Conservation (phyloP, 2,329 filamentous ascomycete genomes). For the Alternaria metachromatica region DNA sequence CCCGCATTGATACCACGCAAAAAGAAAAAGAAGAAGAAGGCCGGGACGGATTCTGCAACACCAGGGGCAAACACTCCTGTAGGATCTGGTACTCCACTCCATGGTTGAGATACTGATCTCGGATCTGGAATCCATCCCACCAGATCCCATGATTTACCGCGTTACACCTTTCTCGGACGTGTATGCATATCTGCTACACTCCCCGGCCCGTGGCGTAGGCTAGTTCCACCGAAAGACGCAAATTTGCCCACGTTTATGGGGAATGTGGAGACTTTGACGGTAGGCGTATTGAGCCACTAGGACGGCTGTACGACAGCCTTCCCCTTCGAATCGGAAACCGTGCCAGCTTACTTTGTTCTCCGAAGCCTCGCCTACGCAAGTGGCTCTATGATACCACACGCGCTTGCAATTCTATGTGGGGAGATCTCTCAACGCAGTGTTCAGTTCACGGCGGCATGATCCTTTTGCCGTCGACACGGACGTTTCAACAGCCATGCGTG, state of each 20-base stretch:
- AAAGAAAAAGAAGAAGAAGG: slow-evolving; percentile 50
- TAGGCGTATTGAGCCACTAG: not conserved
- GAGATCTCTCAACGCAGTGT: not conserved
- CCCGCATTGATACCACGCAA: slow-evolving; percentile 47
- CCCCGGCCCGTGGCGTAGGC: slow-evolving; percentile 3
- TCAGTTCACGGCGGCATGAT: not conserved
- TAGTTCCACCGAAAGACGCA: slow-evolving; percentile 3
- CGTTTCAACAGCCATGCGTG: not conserved
- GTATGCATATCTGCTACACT: slow-evolving; percentile 12
- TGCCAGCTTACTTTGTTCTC: not conserved
- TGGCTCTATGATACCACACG: not conserved
- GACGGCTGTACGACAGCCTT: not conserved
- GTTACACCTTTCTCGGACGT: not conserved
- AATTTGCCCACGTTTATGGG: not conserved
- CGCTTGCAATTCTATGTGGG: not conserved
- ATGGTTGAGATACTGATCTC: slow-evolving; percentile 26
- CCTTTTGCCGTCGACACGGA: not conserved
- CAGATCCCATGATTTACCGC: slow-evolving; percentile 1
- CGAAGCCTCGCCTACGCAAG: not conserved
- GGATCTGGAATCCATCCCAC: not conserved
- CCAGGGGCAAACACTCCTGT: slow-evolving; percentile 42
- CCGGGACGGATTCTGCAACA: slow-evolving; percentile 42
- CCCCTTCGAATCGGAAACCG: not conserved
- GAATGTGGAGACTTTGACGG: slow-evolving; percentile 2
- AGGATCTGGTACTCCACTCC: slow-evolving; percentile 43